Evolutionary conservation across 495 filamentous ascomycete species (phyloP).

Genomic region (Talaromyces trachyspermus): DNA sequence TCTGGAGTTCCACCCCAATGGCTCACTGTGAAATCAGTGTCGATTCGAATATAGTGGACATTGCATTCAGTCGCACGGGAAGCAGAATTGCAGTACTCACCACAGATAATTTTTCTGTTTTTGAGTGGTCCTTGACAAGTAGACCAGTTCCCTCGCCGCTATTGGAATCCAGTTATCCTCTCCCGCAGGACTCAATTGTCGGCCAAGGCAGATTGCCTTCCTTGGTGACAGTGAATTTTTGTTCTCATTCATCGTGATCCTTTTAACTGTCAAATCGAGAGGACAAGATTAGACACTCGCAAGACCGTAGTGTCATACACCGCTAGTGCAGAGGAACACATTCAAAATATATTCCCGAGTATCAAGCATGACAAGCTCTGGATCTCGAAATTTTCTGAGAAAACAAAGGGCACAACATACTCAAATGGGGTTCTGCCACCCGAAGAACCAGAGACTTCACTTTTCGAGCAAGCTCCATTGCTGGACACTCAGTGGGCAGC

Average conservation of each 20-base stretch:
- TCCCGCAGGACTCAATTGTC: constrained; percentile 28
- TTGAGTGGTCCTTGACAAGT: constrained; percentile 53
- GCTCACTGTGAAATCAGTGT: constrained; percentile 65
- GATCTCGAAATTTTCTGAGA: constrained; percentile 28
- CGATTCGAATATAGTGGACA: constrained; percentile 59
- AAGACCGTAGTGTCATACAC: constrained; percentile 24
- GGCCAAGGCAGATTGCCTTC: constrained; percentile 37
- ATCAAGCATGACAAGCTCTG: constrained; percentile 33
- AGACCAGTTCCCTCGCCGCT: constrained; percentile 37
- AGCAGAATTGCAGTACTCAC: constrained; percentile 68
- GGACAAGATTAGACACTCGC: constrained; percentile 32
- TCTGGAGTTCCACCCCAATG: constrained; percentile 94
- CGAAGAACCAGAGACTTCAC: constrained; percentile 13
- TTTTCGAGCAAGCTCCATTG: constrained; percentile 27
- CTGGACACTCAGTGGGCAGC: constrained; percentile 36
- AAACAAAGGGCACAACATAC: constrained; percentile 23
- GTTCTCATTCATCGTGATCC: constrained; percentile 28
- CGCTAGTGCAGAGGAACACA: constrained; percentile 26
- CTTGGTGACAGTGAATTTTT: constrained; percentile 38
- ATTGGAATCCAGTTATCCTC: constrained; percentile 38
- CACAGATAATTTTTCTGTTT: constrained; percentile 53
- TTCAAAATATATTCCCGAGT: constrained; percentile 32
- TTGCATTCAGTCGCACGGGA: constrained; percentile 60
- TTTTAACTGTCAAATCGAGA: constrained; percentile 29
- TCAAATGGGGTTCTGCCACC: constrained; percentile 18